Percentiles rank a stretch among this genome's conserved stretches.
Evolutionary conservation across 2,329 filamentous ascomycete species (phyloP).

Genomic region (Nemania sp.): DNA sequence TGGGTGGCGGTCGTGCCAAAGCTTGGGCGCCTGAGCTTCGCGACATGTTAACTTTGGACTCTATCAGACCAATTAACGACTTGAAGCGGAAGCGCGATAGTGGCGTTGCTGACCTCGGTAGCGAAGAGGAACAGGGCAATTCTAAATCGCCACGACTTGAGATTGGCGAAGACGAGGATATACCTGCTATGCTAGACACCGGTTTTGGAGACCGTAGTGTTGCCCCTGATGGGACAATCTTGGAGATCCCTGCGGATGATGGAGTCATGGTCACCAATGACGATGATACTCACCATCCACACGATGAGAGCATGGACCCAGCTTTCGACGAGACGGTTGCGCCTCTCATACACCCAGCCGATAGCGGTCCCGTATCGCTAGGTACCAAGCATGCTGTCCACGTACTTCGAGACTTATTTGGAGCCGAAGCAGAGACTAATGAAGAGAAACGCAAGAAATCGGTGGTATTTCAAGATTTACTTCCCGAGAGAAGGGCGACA

Average conservation of each 20-base stretch:
- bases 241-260: constrained; percentile 67
- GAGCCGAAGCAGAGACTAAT: constrained; percentile 69
- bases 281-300: constrained; percentile 52
- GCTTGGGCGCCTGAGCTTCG: constrained; percentile 92
- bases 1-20: constrained; percentile 77
- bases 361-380: constrained; percentile 83
- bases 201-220: constrained; percentile 59
- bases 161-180: constrained; percentile 69
- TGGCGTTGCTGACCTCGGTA: constrained; percentile 79
- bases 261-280: constrained; percentile 47
- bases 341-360: constrained; percentile 76
- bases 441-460: constrained; percentile 74
- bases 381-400: constrained; percentile 97
- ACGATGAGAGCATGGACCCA: constrained; percentile 54
- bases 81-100: constrained; percentile 94
- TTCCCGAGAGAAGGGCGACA: constrained; percentile 79
- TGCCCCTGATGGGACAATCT: constrained; percentile 63
- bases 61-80: constrained; percentile 75
- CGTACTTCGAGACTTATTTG: constrained; percentile 86
- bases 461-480: constrained; percentile 88
- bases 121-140: constrained; percentile 63
- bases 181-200: constrained; percentile 51
- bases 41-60: constrained; percentile 86
- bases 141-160: constrained; percentile 73
- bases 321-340: constrained; percentile 80